Percentiles rank a stretch among this genome's conserved stretches.
phyloP scores from a whole-genome alignment of 148 eudicot genomes.

The Rhododendron griersonianum region DNA sequence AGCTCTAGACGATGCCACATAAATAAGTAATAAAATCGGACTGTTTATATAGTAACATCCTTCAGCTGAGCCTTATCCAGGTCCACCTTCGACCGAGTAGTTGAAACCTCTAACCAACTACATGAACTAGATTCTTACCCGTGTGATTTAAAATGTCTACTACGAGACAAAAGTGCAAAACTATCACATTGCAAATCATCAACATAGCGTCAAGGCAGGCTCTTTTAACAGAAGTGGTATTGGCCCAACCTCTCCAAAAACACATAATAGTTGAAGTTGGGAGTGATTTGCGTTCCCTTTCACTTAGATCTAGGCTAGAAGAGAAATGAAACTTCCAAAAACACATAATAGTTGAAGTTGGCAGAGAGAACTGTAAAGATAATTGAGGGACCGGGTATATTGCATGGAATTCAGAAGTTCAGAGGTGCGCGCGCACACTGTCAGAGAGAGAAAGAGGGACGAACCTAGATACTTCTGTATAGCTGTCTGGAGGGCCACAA shows the following conservation, averaged over 20 bases:
- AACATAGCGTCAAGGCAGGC: not conserved
- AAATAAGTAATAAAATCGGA: no score
- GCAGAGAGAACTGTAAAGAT: not conserved
- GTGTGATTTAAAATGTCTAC: not conserved
- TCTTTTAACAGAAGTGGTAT: not conserved
- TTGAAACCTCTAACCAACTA: not conserved
- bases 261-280: not conserved
- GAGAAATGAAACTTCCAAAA: not conserved
- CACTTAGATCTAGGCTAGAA: not conserved
- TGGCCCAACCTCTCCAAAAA: not conserved
- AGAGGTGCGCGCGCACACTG: not conserved
- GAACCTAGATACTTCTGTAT: slow-evolving; percentile 70
- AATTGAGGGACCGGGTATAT: not conserved
- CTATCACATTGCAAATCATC: not conserved
- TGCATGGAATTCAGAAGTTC: not conserved
- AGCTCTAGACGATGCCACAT: no score
- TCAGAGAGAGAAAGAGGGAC: slow-evolving; percentile 4
- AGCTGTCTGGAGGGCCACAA: slow-evolving; percentile 60
- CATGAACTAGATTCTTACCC: not conserved
- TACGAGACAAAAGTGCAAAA: not conserved
- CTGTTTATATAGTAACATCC: no score
- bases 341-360: not conserved
- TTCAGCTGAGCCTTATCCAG: no score
- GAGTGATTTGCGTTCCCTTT: not conserved
- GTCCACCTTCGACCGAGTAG: not conserved